Conservation (phyloP, 305 asterid species). For the Fraxinus greggii region DNA sequence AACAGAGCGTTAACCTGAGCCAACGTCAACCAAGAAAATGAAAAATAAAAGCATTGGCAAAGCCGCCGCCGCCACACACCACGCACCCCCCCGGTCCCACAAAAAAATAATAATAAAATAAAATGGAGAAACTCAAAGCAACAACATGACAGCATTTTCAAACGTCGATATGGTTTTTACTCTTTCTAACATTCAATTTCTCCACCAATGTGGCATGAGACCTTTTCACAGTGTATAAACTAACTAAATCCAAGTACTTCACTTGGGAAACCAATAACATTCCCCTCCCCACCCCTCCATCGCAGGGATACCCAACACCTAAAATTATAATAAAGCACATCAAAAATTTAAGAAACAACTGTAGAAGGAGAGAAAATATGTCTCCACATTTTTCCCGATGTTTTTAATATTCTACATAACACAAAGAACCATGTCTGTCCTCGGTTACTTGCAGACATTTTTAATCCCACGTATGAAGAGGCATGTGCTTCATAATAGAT, state of each 20-base stretch:
- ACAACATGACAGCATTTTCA: neutral
- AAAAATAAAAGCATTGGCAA: constrained; percentile 1
- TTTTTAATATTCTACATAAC: neutral
- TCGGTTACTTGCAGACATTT: neutral
- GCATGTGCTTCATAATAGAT: neutral
- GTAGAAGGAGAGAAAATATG: neutral
- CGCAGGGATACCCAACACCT: neutral
- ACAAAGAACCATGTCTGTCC: neutral
- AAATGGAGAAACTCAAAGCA: neutral
- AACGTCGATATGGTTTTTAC: neutral
- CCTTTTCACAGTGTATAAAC: neutral
- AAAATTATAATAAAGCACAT: neutral
- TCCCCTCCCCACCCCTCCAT: neutral
- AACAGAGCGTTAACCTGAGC: neutral
- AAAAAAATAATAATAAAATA: neutral
- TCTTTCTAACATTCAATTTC: neutral
- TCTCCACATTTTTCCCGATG: neutral
- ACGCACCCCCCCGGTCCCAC: no score
- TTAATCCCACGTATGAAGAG: neutral
- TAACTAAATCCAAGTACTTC: neutral
- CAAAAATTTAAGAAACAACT: neutral
- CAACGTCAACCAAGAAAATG: neutral
- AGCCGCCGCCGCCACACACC: neutral
- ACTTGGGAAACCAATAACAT: neutral
- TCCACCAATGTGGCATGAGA: neutral